These are phyloP conservation scores for Suillus sp. DNA, from an alignment of 768 basidiomycete species.

Conservation along the genomic window DNA sequence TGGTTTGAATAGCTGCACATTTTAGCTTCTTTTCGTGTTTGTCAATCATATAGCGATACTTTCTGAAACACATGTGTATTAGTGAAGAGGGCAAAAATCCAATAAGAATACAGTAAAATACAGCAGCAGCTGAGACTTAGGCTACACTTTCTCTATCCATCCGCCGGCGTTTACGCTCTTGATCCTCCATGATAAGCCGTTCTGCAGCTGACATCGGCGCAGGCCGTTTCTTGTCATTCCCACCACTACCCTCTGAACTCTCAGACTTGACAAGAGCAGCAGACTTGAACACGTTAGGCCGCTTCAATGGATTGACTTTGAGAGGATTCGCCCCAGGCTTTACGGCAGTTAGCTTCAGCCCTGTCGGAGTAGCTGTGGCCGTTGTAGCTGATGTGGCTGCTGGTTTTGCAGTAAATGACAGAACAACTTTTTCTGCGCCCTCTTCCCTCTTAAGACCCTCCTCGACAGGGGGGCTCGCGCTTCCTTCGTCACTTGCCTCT, in stretches of 20 bases:
- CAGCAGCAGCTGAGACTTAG: slow-evolving; percentile 11
- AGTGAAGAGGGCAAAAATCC: slow-evolving; percentile 1
- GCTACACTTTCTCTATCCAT: slow-evolving; percentile 55
- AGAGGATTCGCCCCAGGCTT: slow-evolving; percentile 52
- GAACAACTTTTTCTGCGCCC: slow-evolving; percentile 68
- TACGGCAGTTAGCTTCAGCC: slow-evolving; percentile 62
- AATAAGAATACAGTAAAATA: slow-evolving; percentile 14
- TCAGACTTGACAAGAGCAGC: slow-evolving; percentile 36
- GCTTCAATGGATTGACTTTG: slow-evolving; percentile 71
- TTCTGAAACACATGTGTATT: background rate
- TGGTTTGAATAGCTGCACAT: background rate
- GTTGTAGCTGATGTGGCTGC: slow-evolving; percentile 29
- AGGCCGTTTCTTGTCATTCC: slow-evolving; percentile 61
- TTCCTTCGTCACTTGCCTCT: slow-evolving; percentile 35
- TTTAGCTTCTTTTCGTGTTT: background rate
- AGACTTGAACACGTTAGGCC: slow-evolving; percentile 74
- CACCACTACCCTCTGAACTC: slow-evolving; percentile 33
- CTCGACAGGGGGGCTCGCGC: slow-evolving; percentile 44
- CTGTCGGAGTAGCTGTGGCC: slow-evolving; percentile 36
- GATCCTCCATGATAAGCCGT: slow-evolving; percentile 84
- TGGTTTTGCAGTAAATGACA: slow-evolving; percentile 69
- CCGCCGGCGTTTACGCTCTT: slow-evolving; percentile 81
- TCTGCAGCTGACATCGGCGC: slow-evolving; percentile 82
- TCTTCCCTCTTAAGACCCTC: slow-evolving; percentile 76
- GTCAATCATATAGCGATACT: background rate